phyloP scores from a whole-genome alignment of 2,329 filamentous ascomycete genomes.

The Hortaea werneckii region DNA sequence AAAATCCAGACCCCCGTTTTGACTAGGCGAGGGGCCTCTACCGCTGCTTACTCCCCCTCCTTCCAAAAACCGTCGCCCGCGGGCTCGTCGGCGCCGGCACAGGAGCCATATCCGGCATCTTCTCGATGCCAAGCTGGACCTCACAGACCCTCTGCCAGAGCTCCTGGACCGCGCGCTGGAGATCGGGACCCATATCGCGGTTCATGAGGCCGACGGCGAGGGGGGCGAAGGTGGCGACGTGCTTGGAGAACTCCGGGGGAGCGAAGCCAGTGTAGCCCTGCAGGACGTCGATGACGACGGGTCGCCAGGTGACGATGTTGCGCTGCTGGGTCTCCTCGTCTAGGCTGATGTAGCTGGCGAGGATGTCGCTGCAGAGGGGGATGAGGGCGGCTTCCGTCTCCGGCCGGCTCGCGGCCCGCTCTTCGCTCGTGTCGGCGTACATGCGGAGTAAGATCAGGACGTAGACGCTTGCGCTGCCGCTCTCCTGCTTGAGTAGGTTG shows the following conservation, averaged over 20 bases:
- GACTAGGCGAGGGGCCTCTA: not conserved
- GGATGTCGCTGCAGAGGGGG: constrained; percentile 89
- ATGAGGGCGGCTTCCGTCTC: constrained; percentile 89
- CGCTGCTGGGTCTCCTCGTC: constrained; percentile 95
- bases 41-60: not conserved
- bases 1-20: not conserved
- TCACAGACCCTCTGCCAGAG: constrained; percentile 78
- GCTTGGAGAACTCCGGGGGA: constrained; percentile 63
- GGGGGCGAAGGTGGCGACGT: constrained; percentile 78
- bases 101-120: constrained; percentile 5
- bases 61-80: not conserved
- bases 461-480: constrained; percentile 84
- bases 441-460: constrained; percentile 93
- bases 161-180: constrained; percentile 66
- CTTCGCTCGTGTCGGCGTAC: constrained; percentile 82
- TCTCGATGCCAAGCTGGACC: constrained; percentile 44
- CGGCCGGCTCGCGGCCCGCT: constrained; percentile 65
- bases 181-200: constrained; percentile 70
- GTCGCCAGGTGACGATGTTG: constrained; percentile 94
- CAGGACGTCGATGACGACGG: constrained; percentile 91
- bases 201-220: constrained; percentile 71
- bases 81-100: not conserved
- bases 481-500: constrained; percentile 95
- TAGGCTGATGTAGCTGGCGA: constrained; percentile 70
- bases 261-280: constrained; percentile 87